phyloP scores from a whole-genome alignment of 2,329 filamentous ascomycete genomes.

The Fusarium albidum region DNA sequence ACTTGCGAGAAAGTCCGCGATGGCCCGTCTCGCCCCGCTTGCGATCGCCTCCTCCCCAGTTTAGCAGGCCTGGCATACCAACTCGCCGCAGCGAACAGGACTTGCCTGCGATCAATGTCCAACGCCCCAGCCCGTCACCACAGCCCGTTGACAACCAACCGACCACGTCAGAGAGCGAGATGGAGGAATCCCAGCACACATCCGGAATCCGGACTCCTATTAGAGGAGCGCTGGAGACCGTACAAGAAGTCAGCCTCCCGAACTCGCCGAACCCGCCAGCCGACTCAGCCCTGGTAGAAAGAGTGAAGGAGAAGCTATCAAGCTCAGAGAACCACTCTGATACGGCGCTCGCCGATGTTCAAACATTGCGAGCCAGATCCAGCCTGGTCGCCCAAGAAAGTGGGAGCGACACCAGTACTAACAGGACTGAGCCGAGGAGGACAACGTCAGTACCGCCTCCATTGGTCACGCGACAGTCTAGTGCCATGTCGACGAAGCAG shows the following conservation, averaged over 20 bases:
- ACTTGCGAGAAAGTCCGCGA: conserved; percentile 67
- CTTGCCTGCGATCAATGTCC: conserved; percentile 60
- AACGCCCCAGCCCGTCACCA: conserved; percentile 57
- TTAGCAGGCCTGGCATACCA: conserved; percentile 55
- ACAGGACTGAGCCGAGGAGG: conserved; percentile 51
- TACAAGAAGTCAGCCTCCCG: conserved; percentile 86
- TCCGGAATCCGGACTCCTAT: conserved; percentile 68
- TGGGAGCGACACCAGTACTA: conserved; percentile 72
- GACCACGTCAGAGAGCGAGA: conserved; percentile 59
- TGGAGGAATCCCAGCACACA: conserved; percentile 56
- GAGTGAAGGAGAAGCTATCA: conserved; percentile 58
- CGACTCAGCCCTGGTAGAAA: conserved; percentile 58
- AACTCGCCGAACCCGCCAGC: conserved; percentile 67
- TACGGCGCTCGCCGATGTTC: conserved; percentile 48
- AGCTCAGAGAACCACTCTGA: conserved; percentile 54
- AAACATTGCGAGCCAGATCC: conserved; percentile 56
- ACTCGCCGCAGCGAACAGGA: conserved; percentile 60
- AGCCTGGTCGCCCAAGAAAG: conserved; percentile 61
- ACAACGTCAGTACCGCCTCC: conserved; percentile 58
- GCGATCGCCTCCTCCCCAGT: conserved; percentile 75
- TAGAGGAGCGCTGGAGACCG: conserved; percentile 80
- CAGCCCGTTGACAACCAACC: conserved; percentile 50
- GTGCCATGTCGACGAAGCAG: conserved; percentile 68
- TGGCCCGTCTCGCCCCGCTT: conserved; percentile 83
- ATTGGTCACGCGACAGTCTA: conserved; percentile 71